Conservation (phyloP, 192 early-diverging fungal genomes). For the Backusella parvicylindrica region DNA sequence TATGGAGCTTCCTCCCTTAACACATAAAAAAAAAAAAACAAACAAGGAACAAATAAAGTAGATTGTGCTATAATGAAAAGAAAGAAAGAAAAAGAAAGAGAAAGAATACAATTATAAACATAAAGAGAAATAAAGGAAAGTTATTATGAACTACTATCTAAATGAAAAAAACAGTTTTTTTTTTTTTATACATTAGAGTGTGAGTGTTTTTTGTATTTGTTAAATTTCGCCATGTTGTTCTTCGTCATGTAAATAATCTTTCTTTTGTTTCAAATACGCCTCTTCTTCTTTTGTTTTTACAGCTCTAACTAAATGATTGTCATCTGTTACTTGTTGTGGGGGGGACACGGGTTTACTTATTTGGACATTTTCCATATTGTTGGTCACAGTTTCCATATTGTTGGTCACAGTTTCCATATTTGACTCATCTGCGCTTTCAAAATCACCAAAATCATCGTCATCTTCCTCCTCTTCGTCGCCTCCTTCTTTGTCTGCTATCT, state of each 20-base stretch:
- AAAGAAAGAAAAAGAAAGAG: neutral
- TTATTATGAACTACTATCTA: constrained; percentile 2
- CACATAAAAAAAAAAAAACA: neutral
- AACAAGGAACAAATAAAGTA: neutral
- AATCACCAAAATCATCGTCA: constrained; percentile 27
- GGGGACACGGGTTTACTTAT: neutral
- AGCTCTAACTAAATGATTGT: constrained; percentile 19
- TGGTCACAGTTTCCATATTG: neutral
- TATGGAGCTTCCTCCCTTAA: constrained; percentile 29
- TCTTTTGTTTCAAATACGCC: constrained; percentile 1
- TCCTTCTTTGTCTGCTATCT: neutral
- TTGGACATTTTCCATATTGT: neutral
- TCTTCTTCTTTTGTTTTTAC: constrained; percentile 26
- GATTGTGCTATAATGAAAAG: neutral
- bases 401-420: neutral
- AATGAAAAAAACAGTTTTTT: neutral
- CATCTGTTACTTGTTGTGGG: neutral
- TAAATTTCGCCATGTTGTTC: constrained; percentile 30
- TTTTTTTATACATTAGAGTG: neutral
- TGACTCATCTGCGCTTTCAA: constrained; percentile 16
- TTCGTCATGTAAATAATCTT: constrained; percentile 10
- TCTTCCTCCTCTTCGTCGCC: neutral
- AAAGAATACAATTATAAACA: constrained; percentile 9
- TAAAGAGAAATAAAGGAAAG: neutral
- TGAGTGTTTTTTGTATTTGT: neutral